A percentile compares a stretch with the other conserved stretches of the same genome.
phyloP scores from a whole-genome alignment of 2,329 filamentous ascomycete species.

The Endoconidiophora laricicola region DNA sequence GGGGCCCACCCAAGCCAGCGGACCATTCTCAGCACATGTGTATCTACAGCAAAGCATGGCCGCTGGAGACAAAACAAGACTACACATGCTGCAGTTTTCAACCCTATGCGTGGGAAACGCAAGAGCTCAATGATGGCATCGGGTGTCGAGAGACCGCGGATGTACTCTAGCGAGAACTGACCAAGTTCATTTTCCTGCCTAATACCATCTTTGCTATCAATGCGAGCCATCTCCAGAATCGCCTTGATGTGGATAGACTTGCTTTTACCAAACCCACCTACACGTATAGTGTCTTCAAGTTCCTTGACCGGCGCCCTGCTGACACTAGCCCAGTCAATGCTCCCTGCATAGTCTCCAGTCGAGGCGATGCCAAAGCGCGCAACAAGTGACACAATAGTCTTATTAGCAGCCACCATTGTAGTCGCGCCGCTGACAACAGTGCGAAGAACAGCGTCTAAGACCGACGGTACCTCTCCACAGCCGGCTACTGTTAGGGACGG shows the following conservation, averaged over 20 bases:
- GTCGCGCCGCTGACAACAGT: constrained; percentile 37
- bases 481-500: constrained; percentile 39
- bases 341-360: constrained; percentile 49
- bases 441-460: constrained; percentile 36
- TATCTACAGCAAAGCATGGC: constrained; percentile 41
- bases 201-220: not conserved
- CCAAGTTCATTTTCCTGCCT: not conserved
- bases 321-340: constrained; percentile 60
- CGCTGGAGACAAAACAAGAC: constrained; percentile 37
- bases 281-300: constrained; percentile 51
- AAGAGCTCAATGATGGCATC: constrained; percentile 35
- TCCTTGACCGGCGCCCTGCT: constrained; percentile 39
- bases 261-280: constrained; percentile 51
- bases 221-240: constrained; percentile 49
- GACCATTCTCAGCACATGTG: constrained; percentile 36
- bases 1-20: constrained; percentile 42
- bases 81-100: constrained; percentile 41
- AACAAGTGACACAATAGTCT: constrained; percentile 49
- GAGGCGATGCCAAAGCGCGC: constrained; percentile 45
- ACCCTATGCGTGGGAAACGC: constrained; percentile 34
- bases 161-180: constrained; percentile 34
- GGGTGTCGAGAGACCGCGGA: constrained; percentile 28
- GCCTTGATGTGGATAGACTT: constrained; percentile 59
- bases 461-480: constrained; percentile 38
- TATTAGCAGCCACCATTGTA: constrained; percentile 36